Evolutionary conservation across 495 filamentous ascomycete species (phyloP), one percentile per base, ranked within the genome.

Genomic region (Neurospora pannonica): DNA sequence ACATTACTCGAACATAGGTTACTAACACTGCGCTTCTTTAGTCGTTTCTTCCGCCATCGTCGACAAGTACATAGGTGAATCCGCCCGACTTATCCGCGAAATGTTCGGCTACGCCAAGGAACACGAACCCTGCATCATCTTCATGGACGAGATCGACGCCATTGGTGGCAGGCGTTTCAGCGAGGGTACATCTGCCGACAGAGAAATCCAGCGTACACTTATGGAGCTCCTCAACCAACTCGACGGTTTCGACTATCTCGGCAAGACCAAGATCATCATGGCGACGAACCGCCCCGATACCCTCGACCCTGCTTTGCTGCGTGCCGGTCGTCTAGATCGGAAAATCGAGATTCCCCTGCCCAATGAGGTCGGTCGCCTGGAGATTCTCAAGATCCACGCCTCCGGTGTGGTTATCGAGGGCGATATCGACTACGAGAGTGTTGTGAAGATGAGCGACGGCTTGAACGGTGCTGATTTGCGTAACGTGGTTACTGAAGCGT

Each of bases 201-300:
- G 97, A 77, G 97, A 99, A 83, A 99, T 99, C 77, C 97, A 99
- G 86, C 93, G 97, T 74, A 99, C 97, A 46, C 87, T 99, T 75
- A 99, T 99, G 97, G 97, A 99, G 81, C 88, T 99, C 38, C 92
- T 99, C 74, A 99, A 99, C 82, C 97, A 99, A 82, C 90, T 99
- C 67, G 97, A 99, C 82, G 97, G 97, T 73, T 99, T 99, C 86
- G 97, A 99, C 82, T 99, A 99, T 83, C 88, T 99, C 6, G 97
- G 97, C 73, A 97, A 98, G 88, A 99, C 97, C 31, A 99, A 99
- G 87, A 99, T 99, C 84, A 99, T 98, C 85, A 99, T 99, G 97
- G 97, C 97, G 37, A 99, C 97, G 40, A 99, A 99, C 86, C 89
- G 97, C 82, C 97, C 97, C 17, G 97, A 99, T 82, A 99, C 97